These are phyloP conservation scores for Coleophoma eucalyptorum DNA, from an alignment of 2,329 filamentous ascomycete species.

Conservation along the genomic window DNA sequence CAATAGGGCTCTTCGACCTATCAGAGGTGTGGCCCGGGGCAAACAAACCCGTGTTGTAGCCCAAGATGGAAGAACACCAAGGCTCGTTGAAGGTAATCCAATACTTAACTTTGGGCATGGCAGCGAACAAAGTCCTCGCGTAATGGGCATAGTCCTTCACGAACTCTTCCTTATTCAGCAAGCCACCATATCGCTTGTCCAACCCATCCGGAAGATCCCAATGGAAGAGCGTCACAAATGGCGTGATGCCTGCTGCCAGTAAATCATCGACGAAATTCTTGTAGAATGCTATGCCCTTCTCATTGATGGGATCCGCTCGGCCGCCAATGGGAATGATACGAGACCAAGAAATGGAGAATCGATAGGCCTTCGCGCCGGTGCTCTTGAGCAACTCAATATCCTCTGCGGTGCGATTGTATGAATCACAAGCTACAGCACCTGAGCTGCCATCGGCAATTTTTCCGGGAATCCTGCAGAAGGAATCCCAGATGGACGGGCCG, in stretches of 20 bases:
- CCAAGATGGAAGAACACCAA: constrained; percentile 78
- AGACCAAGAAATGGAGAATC: constrained; percentile 82
- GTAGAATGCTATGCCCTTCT: constrained; percentile 75
- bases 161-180: constrained; percentile 79
- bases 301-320: constrained; percentile 76
- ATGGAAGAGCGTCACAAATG: constrained; percentile 81
- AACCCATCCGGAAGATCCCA: constrained; percentile 83
- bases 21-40: constrained; percentile 82
- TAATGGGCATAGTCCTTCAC: constrained; percentile 78
- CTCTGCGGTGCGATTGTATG: constrained; percentile 73
- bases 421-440: constrained; percentile 79
- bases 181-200: constrained; percentile 76
- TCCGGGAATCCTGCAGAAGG: constrained; percentile 75
- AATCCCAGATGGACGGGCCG: constrained; percentile 83
- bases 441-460: constrained; percentile 78
- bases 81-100: constrained; percentile 94
- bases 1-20: constrained; percentile 63
- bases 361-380: constrained; percentile 71
- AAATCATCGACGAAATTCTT: constrained; percentile 75
- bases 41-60: constrained; percentile 73
- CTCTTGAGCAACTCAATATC: constrained; percentile 76
- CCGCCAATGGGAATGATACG: constrained; percentile 84
- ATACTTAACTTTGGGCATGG: constrained; percentile 73
- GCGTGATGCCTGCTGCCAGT: constrained; percentile 70
- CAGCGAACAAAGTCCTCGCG: constrained; percentile 70